phyloP scores from a whole-genome alignment of 2,329 filamentous ascomycete genomes.

The Tolypocladium pustulatum region DNA sequence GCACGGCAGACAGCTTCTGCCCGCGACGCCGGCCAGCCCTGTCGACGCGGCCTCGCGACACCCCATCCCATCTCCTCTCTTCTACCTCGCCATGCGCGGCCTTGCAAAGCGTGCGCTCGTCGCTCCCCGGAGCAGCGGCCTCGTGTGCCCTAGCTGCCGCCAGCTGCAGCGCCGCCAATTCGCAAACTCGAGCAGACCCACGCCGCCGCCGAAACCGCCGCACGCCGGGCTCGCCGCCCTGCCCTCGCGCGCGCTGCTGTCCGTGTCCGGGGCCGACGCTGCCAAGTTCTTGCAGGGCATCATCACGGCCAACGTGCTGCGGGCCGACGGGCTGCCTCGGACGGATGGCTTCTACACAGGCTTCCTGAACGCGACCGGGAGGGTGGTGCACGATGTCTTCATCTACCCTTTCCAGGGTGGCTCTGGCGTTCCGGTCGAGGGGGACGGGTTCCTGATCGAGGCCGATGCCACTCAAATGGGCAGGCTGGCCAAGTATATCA shows the following conservation, averaged over 20 bases:
- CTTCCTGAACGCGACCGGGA: slow-evolving; percentile 77
- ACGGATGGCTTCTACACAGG: slow-evolving; percentile 60
- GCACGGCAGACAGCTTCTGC: background rate
- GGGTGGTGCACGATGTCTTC: slow-evolving; percentile 82
- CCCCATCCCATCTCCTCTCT: no score
- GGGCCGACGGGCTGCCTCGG: slow-evolving; percentile 23
- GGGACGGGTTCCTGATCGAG: slow-evolving; percentile 57
- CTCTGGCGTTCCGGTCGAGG: slow-evolving; percentile 12
- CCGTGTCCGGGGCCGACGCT: slow-evolving; percentile 68
- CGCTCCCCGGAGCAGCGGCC: slow-evolving; percentile 6
- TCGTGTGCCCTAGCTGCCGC: slow-evolving; percentile 18
- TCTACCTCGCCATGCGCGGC: slow-evolving; percentile 9
- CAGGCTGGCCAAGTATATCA: slow-evolving; percentile 59
- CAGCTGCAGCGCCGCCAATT: slow-evolving; percentile 21
- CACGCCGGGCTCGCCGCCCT: slow-evolving; percentile 43
- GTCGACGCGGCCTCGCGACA: background rate
- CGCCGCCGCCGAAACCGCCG: slow-evolving; percentile 29
- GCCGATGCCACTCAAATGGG: slow-evolving; percentile 60
- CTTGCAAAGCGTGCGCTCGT: slow-evolving; percentile 9
- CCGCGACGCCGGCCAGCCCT: background rate
- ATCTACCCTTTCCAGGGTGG: slow-evolving; percentile 55
- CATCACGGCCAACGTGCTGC: slow-evolving; percentile 51
- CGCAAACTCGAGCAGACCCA: slow-evolving; percentile 13
- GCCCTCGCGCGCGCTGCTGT: slow-evolving; percentile 67
- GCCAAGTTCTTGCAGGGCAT: slow-evolving; percentile 81